Conservation (phyloP, 805 yeast genomes). For the Schwanniomyces polymorphus region DNA sequence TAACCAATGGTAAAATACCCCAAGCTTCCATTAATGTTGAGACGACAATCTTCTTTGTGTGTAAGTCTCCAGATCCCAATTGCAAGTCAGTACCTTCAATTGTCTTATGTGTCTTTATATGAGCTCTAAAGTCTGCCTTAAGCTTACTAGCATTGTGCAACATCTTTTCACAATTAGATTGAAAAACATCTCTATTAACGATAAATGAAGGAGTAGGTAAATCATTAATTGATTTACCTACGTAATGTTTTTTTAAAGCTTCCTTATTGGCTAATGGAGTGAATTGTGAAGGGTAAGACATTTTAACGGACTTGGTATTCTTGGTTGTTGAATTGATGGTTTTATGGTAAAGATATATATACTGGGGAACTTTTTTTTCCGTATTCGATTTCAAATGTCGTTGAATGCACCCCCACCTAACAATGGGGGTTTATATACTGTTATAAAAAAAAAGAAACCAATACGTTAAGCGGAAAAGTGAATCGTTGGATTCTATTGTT, state of each 20-base stretch:
- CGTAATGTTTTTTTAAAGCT: slow-evolving; percentile 17
- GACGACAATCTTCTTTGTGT: slow-evolving; percentile 55
- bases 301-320: not conserved
- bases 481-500: not conserved
- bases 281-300: slow-evolving; percentile 11
- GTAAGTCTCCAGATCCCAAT: slow-evolving; percentile 37
- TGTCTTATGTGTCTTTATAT: slow-evolving; percentile 76
- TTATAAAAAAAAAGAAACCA: not conserved
- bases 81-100: slow-evolving; percentile 57
- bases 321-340: too few species aligned
- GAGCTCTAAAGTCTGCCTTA: slow-evolving; percentile 57
- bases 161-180: slow-evolving; percentile 51
- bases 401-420: not conserved
- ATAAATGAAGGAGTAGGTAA: slow-evolving; percentile 61
- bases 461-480: not conserved
- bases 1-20: slow-evolving; percentile 42
- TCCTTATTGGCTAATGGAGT: slow-evolving; percentile 19
- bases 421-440: not conserved
- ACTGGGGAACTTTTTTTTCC: not conserved
- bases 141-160: slow-evolving; percentile 41
- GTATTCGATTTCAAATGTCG: not conserved
- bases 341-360: not conserved
- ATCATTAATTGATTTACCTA: slow-evolving; percentile 44
- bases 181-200: slow-evolving; percentile 34
- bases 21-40: slow-evolving; percentile 72